phyloP scores from a whole-genome alignment of 345 rosid species.

The Dovyalis caffra region DNA sequence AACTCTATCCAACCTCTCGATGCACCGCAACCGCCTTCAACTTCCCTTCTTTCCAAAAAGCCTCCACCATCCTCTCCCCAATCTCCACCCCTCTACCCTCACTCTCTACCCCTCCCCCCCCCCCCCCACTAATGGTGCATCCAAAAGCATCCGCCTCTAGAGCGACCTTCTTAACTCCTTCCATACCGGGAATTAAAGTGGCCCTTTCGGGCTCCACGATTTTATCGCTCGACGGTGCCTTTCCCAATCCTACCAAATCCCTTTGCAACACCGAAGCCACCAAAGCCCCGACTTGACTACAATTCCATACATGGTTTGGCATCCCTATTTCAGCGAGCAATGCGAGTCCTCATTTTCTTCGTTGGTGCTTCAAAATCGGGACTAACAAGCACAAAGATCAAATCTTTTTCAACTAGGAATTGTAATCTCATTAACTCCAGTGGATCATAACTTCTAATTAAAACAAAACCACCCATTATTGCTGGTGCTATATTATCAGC shows the following conservation, averaged over 20 bases:
- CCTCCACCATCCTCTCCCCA: conserved; percentile 83
- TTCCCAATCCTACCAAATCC: conserved; percentile 58
- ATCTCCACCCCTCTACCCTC: conserved; percentile 53
- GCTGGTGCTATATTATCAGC: conserved; percentile 91
- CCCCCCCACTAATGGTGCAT: conserved; percentile 90
- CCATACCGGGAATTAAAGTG: conserved; percentile 87
- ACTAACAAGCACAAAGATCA: conserved; percentile 65
- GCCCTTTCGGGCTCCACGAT: conserved; percentile 87
- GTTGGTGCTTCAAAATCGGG: conserved; percentile 93
- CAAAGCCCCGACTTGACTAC: conserved; percentile 79
- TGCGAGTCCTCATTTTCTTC: conserved; percentile 87
- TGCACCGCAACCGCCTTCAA: conserved; percentile 61
- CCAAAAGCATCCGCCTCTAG: conserved; percentile 76
- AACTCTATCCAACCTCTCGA: conserved; percentile 67
- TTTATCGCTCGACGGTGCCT: conserved; percentile 68
- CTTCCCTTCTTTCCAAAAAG: conserved; percentile 60
- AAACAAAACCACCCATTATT: conserved; percentile 81
- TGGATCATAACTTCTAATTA: conserved; percentile 75
- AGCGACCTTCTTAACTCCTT: conserved; percentile 75
- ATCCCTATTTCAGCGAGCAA: conserved; percentile 65
- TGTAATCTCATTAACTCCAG: conserved; percentile 54
- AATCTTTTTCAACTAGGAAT: conserved; percentile 52
- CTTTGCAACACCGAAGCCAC: conserved; percentile 73
- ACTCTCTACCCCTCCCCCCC: conserved; percentile 64
- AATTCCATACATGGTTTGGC: conserved; percentile 87